Evolutionary conservation across 176 grass and related monocot genomes (phyloP), one percentile per base, ranked within the genome.

Genomic region (Bothriochloa decipiens): DNA sequence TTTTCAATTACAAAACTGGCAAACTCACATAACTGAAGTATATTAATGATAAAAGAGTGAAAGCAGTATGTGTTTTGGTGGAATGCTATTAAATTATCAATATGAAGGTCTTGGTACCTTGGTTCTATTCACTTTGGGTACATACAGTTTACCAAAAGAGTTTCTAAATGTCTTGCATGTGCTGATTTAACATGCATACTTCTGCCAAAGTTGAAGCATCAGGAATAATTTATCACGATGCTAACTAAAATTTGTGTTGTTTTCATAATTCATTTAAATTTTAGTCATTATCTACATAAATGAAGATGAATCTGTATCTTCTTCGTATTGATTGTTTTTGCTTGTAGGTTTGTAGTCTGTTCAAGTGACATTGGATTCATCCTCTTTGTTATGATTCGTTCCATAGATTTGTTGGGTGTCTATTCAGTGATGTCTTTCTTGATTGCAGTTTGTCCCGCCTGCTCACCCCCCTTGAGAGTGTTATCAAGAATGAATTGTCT

Each of bases 381-480:
- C 61, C 15, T 23, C 22, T 63, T 1, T 70, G 32, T 71, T 81
- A 41, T 76, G 20, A 50, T 52, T 49, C 7, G 15, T 52, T 33
- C 60, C 45, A 32, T 40, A 40, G 39, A 40, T 50, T 39, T 83
- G 8, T 76, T 70, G 22, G 11, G 8, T 20, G 11, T 18, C n/a
- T 28, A 27, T 72, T 77, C 65, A 40, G 77, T 73, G 25, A 37
- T 82, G 11, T 86, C 25, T 77, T 69, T 22, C 49, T 69, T 63
- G 4, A 62, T 80, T 99, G 61, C 91, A 99, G 96, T 88, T 87
- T 99, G 72, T 89, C 89, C 37, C 85, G 93, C 4, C 81, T 99
- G 25, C 87, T 89, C 45, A 81, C 76, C 77, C 90, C 91, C 78
- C 39, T 99, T 37, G 96, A 99, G 86, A 88, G 86, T 71, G 77